Conservation (phyloP, 805 yeast genomes). For the Peterozyma toletana region DNA sequence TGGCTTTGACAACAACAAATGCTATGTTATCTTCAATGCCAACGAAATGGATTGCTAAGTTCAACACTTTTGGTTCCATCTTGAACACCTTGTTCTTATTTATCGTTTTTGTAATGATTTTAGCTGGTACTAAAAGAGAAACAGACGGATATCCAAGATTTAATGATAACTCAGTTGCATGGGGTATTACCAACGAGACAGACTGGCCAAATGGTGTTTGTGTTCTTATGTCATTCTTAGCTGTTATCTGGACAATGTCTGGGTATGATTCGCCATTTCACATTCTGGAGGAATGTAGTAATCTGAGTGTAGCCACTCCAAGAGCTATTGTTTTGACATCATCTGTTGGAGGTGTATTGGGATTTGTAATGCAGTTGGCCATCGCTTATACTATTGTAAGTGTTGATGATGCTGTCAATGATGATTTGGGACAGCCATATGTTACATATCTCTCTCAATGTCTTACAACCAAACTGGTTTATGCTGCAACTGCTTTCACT, state of each 20-base stretch:
- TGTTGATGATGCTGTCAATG: slow-evolving; percentile 36
- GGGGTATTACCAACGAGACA: slow-evolving; percentile 50
- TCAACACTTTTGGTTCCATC: slow-evolving; percentile 43
- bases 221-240: slow-evolving; percentile 47
- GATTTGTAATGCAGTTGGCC: slow-evolving; percentile 51
- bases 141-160: slow-evolving; percentile 33
- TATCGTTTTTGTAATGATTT: slow-evolving; percentile 45
- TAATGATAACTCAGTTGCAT: slow-evolving; percentile 40
- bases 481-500: slow-evolving; percentile 36
- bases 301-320: slow-evolving; percentile 47
- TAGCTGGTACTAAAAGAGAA: slow-evolving; percentile 43
- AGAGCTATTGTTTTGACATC: slow-evolving; percentile 57
- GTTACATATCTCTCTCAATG: slow-evolving; percentile 47
- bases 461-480: slow-evolving; percentile 30
- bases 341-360: slow-evolving; percentile 45
- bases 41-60: slow-evolving; percentile 44
- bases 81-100: slow-evolving; percentile 41
- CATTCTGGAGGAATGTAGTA: slow-evolving; percentile 63
- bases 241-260: slow-evolving; percentile 68
- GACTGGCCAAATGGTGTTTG: slow-evolving; percentile 61
- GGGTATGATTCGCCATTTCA: slow-evolving; percentile 76
- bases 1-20: slow-evolving; percentile 42
- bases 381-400: slow-evolving; percentile 55
- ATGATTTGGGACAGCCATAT: slow-evolving; percentile 53
- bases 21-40: slow-evolving; percentile 44